Conservation (phyloP, 306 rosid species). For the Trifolium fragiferum region DNA sequence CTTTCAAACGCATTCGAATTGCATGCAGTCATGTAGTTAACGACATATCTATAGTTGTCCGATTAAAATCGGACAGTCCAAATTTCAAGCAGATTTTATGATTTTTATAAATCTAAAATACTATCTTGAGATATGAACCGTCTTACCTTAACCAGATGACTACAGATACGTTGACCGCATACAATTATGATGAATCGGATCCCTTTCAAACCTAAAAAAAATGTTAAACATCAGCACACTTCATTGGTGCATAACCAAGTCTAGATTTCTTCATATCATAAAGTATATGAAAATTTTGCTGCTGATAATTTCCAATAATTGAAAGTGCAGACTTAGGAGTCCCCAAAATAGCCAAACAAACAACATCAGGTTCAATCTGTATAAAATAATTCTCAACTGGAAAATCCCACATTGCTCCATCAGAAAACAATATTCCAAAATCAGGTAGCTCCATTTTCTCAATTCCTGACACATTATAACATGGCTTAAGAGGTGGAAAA, state of each 20-base stretch:
- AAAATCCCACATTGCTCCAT: constrained; percentile 90
- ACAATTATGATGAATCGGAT: background rate
- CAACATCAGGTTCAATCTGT: constrained; percentile 68
- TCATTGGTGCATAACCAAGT: constrained; percentile 88
- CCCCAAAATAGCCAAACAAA: constrained; percentile 85
- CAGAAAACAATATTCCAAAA: constrained; percentile 70
- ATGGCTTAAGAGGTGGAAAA: constrained; percentile 73
- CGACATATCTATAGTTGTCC: too few relatives aligned
- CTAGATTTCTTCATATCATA: constrained; percentile 88
- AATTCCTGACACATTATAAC: constrained; percentile 89
- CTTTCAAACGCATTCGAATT: background rate
- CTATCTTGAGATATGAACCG: too few relatives aligned
- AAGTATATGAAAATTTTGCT: constrained; percentile 88
- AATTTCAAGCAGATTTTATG: background rate
- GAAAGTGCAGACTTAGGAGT: constrained; percentile 75
- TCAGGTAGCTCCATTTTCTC: constrained; percentile 81
- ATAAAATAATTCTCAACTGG: constrained; percentile 93
- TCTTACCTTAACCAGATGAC: background rate
- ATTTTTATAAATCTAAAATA: too few relatives aligned
- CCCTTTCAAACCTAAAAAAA: background rate
- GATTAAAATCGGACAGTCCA: background rate
- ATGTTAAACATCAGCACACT: constrained; percentile 76
- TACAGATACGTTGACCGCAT: background rate
- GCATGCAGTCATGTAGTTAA: background rate
- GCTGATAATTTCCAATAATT: constrained; percentile 96